phyloP scores from a whole-genome alignment of 192 early-diverging fungal genomes.

The Phycomyces nitens region DNA sequence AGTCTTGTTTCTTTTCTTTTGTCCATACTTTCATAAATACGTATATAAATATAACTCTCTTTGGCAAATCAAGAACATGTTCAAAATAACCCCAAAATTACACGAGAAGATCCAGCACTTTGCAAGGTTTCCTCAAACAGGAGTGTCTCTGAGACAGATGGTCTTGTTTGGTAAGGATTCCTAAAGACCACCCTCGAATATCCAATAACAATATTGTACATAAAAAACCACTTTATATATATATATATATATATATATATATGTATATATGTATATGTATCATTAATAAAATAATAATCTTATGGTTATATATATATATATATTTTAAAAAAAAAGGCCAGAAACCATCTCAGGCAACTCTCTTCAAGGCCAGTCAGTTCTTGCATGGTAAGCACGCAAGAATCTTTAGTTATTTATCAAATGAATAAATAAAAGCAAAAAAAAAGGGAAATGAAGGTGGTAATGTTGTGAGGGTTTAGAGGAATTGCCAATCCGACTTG shows the following conservation, averaged over 20 bases:
- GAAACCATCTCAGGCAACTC: conserved; percentile 68
- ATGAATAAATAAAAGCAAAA: background rate
- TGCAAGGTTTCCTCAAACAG: conserved; percentile 85
- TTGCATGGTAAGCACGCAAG: conserved; percentile 44
- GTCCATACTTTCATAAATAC: too few relatives aligned
- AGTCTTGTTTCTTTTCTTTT: too few relatives aligned
- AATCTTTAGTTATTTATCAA: conserved; percentile 2
- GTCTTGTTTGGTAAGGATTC: conserved; percentile 83
- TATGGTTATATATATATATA: background rate
- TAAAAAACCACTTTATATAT: too few relatives aligned
- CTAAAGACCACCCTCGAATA: background rate
- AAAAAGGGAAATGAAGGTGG: background rate
- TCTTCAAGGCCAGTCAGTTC: conserved; percentile 76
- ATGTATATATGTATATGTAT: too few relatives aligned
- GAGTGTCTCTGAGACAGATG: conserved; percentile 91
- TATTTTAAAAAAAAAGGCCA: conserved; percentile 45
- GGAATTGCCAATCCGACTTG: conserved; percentile 91
- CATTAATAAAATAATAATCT: too few relatives aligned
- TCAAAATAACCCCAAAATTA: conserved; percentile 55
- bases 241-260: too few relatives aligned
- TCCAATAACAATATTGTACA: too few relatives aligned
- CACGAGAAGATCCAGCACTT: conserved; percentile 73
- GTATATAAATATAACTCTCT: background rate
- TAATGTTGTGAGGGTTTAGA: conserved; percentile 32
- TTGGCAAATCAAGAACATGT: conserved; percentile 22